A percentile compares a stretch with the other conserved stretches of the same genome.
Evolutionary conservation across 2,329 filamentous ascomycete genomes (phyloP).

Genomic region (Sporothrix luriei): DNA sequence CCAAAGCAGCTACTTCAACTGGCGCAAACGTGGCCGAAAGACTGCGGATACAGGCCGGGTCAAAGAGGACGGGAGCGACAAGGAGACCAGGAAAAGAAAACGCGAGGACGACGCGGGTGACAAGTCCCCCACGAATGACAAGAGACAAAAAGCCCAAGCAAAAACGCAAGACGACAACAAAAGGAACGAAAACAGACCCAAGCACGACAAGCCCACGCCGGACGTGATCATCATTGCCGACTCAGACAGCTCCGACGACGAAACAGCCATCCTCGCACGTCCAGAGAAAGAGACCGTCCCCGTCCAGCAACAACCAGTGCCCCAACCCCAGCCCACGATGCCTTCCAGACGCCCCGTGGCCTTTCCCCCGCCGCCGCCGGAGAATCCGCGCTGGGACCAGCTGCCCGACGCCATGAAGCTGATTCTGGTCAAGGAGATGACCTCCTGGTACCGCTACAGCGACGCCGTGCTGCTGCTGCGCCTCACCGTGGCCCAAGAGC

Average conservation of each 20-base stretch:
- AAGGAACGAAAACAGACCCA: too few species aligned
- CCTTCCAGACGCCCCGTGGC: not conserved
- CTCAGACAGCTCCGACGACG: not conserved
- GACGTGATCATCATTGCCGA: not conserved
- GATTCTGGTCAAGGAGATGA: conserved; percentile 34
- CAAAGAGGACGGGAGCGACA: not conserved
- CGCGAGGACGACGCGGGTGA: not conserved
- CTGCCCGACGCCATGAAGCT: conserved; percentile 35
- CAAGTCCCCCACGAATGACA: not conserved
- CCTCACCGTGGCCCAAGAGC: conserved; percentile 25
- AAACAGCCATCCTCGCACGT: not conserved
- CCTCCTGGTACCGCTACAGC: conserved; percentile 22
- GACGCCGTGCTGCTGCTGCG: conserved; percentile 15
- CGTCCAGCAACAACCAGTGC: not conserved
- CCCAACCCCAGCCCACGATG: not conserved
- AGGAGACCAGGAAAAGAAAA: conserved; percentile 8
- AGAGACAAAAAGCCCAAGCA: not conserved
- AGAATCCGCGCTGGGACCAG: not conserved
- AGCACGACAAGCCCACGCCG: not conserved
- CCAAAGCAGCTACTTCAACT: not conserved
- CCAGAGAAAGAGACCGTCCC: not conserved
- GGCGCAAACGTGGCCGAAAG: not conserved
- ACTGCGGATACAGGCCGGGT: not conserved
- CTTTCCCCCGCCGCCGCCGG: not conserved
- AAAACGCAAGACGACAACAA: not conserved